Conservation (phyloP, 176 grass and related monocot genomes). For the Rhynchospora pubera region DNA sequence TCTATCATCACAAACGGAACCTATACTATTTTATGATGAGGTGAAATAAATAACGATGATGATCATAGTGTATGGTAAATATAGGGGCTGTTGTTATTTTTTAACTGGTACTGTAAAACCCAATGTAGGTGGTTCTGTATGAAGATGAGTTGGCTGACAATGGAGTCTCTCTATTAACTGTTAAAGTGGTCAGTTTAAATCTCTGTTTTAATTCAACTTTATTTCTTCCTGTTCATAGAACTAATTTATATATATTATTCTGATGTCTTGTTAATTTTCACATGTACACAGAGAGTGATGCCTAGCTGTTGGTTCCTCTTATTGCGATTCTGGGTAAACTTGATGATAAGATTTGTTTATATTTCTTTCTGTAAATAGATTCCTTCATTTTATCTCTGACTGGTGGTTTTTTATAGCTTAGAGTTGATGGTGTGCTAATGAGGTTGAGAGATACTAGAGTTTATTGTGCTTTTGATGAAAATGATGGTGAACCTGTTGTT, state of each 20-base stretch:
- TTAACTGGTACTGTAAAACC: constrained; percentile 1
- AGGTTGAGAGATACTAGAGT: constrained; percentile 80
- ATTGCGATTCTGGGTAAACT: constrained; percentile 72
- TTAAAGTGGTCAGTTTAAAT: constrained; percentile 58
- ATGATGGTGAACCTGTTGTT: constrained; percentile 36
- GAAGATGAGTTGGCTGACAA: constrained; percentile 95
- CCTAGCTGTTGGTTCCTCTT: constrained; percentile 91
- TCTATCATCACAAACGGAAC: constrained; percentile 61
- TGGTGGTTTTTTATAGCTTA: constrained; percentile 42
- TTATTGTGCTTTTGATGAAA: constrained; percentile 68
- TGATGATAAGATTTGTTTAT: neutral
- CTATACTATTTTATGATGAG: constrained; percentile 92
- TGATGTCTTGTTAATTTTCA: constrained; percentile 13
- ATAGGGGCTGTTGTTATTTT: neutral
- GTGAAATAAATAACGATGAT: constrained; percentile 22
- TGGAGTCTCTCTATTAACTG: constrained; percentile 90
- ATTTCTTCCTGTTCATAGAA: constrained; percentile 3
- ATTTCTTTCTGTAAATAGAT: neutral
- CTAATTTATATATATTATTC: neutral
- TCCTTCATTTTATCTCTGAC: neutral
- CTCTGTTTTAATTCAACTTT: neutral
- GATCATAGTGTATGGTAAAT: constrained; percentile 18
- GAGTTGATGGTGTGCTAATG: constrained; percentile 84
- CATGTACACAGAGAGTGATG: constrained; percentile 80
- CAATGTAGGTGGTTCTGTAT: constrained; percentile 72